These are phyloP conservation scores for Pichia deserticola DNA, from an alignment of 805 yeast genomes.

Conservation along the genomic window DNA sequence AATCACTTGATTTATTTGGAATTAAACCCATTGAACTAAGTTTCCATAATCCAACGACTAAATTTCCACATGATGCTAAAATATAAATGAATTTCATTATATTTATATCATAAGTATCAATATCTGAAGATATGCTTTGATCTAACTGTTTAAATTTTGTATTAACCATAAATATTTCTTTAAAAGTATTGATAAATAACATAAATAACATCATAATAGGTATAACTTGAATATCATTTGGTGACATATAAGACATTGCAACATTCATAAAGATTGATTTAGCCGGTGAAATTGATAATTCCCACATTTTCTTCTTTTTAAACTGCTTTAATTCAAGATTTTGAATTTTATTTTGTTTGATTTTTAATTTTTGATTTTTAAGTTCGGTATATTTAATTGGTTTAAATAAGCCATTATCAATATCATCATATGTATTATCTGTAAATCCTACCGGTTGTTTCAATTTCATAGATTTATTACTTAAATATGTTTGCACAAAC, in stretches of 20 bases:
- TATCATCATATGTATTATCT: constrained; percentile 10
- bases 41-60: constrained; percentile 79
- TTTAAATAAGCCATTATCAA: constrained; percentile 6
- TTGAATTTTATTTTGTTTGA: background rate
- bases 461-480: constrained; percentile 2
- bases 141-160: constrained; percentile 37
- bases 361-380: background rate
- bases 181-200: constrained; percentile 72
- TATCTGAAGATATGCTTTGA: constrained; percentile 1
- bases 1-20: constrained; percentile 82
- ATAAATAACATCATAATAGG: constrained; percentile 86
- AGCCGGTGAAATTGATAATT: constrained; percentile 72
- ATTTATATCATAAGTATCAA: constrained; percentile 16
- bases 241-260: constrained; percentile 88
- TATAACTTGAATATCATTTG: constrained; percentile 80
- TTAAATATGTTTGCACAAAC: background rate
- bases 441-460: constrained; percentile 14
- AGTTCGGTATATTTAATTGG: background rate
- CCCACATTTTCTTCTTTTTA: constrained; percentile 75
- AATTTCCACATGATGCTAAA: constrained; percentile 41
- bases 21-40: constrained; percentile 81
- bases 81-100: constrained; percentile 24
- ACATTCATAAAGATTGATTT: constrained; percentile 84
- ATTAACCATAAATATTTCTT: constrained; percentile 56
- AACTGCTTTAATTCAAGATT: constrained; percentile 26